phyloP scores from a whole-genome alignment of 495 filamentous ascomycete species.

The Penicillium silybi region DNA sequence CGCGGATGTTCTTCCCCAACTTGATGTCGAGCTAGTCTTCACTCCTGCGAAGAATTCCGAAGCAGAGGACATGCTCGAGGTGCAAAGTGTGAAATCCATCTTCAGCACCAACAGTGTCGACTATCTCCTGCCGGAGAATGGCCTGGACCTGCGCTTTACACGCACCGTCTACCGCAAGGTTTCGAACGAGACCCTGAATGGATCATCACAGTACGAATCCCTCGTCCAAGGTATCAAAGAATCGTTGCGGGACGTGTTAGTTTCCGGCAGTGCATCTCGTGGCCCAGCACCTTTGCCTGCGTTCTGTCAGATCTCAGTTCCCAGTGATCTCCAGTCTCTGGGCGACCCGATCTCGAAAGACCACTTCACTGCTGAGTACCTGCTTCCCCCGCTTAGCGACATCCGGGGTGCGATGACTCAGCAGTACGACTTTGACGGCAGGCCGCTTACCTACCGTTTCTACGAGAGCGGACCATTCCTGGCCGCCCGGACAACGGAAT shows the following conservation, averaged over 20 bases:
- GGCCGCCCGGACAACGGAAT: slow-evolving; percentile 22
- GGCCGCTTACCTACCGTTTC: slow-evolving; percentile 27
- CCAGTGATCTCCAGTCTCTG: slow-evolving; percentile 9
- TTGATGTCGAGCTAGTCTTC: slow-evolving; percentile 32
- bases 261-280: background rate
- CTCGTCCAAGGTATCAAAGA: slow-evolving; percentile 19
- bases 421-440: slow-evolving; percentile 28
- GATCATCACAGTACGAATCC: background rate
- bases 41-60: background rate
- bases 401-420: slow-evolving; percentile 22
- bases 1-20: slow-evolving; percentile 23
- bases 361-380: slow-evolving; percentile 27
- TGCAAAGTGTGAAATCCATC: slow-evolving; percentile 30
- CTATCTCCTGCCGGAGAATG: slow-evolving; percentile 40
- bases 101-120: slow-evolving; percentile 31
- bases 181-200: slow-evolving; percentile 1
- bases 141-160: slow-evolving; percentile 40
- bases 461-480: slow-evolving; percentile 35
- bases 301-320: slow-evolving; percentile 32
- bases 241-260: slow-evolving; percentile 17
- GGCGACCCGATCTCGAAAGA: background rate
- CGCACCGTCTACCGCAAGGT: slow-evolving; percentile 30
- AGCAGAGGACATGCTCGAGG: slow-evolving; percentile 6
- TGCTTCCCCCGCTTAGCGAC: slow-evolving; percentile 30
- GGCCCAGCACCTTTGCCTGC: slow-evolving; percentile 21